Base-by-base conservation (phyloP, 306 rosid species). In the Alnus rubra region DNA sequence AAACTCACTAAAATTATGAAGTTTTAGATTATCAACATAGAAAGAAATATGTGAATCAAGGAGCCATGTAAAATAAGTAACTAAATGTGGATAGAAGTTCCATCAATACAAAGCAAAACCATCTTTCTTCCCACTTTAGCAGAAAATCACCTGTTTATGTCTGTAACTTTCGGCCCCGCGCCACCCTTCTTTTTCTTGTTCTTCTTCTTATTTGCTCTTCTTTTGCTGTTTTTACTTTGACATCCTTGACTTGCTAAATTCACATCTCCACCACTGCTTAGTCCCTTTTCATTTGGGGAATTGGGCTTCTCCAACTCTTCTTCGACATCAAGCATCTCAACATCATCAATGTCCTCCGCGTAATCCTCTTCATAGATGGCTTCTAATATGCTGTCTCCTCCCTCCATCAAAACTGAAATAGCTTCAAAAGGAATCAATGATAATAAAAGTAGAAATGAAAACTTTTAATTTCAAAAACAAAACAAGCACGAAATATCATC, bases 281-380 rank as follows among this genome's bases (percentile, higher is more conserved):
- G 81, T 58, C 47, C 89, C 71, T 35, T 53, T 74, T 53, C 82
- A 58, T 64, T 72, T 3, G 30, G 74, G 5, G 84, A 76, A 73
- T 73, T 69, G 31, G 64, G 74, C n/a, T 89, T 90, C 76, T 91
- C 78, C 47, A 95, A 65, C 79, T 92, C 98, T 85, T 91, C 97
- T 80, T 94, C 98, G 18, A 91, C 82, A 80, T 92, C 98, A 11
- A 83, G 23, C 98, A 95, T 95, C 33, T 95, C 98, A 76, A 95
- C 92, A 67, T 94, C 87, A 1, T 82, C 86, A 42, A 39, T 75
- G 62, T 78, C 82, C 19, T 84, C 92, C 11, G 85, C 48, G 48
- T 67, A 64, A 53, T 82, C 90, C 1, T 87, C 96, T 69, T 90
- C 95, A 15, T 78, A 64, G 73, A 94, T 82, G 63, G 91, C 84